These are phyloP conservation scores for Takashimella koratensis DNA, from an alignment of 1,284 basidiomycete genomes.

Conservation along the genomic window DNA sequence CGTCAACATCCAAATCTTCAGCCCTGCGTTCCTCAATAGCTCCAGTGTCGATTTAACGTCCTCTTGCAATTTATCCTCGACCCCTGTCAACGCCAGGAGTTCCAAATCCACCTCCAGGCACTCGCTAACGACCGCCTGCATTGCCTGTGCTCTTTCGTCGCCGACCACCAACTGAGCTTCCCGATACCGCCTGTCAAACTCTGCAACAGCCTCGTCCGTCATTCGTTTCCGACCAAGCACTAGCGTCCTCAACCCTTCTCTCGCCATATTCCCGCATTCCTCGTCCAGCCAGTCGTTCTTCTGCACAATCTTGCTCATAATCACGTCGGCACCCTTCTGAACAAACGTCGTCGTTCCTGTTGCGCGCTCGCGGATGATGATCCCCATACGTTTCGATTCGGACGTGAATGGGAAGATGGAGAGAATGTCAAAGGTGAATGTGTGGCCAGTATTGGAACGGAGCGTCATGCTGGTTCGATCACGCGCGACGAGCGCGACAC, in stretches of 20 bases:
- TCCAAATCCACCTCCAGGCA: conserved; percentile 87
- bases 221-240: conserved; percentile 84
- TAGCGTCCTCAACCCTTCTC: conserved; percentile 90
- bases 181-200: conserved; percentile 73
- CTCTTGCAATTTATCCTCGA: conserved; percentile 98
- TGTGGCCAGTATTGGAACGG: conserved; percentile 61
- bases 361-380: conserved; percentile 76
- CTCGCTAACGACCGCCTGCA: conserved; percentile 68
- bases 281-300: conserved; percentile 99
- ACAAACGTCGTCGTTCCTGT: conserved; percentile 81
- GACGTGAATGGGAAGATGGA: conserved; percentile 98
- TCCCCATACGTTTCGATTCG: conserved; percentile 98
- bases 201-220: conserved; percentile 62
- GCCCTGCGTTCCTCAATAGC: conserved; percentile 87
- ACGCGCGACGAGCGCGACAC: conserved; percentile 78
- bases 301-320: conserved; percentile 92
- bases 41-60: conserved; percentile 94
- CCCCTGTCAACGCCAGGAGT: conserved; percentile 88
- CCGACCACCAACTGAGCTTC: conserved; percentile 67
- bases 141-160: conserved; percentile 76
- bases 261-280: conserved; percentile 97
- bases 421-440: conserved; percentile 76
- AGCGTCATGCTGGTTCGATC: conserved; percentile 84
- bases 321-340: conserved; percentile 96
- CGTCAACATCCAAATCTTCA: conserved; percentile 99